A percentile compares a stretch with the other conserved stretches of the same genome.
Evolutionary conservation across 352 stramenopile species (phyloP).

Genomic region (Globisporangium recalcitrans): DNA sequence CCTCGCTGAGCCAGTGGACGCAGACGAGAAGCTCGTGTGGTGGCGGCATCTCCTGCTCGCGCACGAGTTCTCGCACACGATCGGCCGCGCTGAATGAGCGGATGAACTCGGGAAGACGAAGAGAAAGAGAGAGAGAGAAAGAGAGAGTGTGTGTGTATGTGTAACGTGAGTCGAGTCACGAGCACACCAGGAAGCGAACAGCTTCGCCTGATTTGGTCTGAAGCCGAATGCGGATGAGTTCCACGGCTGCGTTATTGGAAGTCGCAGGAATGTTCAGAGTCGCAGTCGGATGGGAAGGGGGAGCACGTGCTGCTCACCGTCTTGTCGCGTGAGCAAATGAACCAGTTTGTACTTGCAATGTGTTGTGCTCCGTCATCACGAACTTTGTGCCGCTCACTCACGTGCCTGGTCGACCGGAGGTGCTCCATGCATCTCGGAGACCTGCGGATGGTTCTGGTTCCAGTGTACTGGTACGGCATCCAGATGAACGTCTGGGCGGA

Average conservation of each 20-base stretch:
- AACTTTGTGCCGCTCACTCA: too few species aligned
- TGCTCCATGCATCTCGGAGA: constrained; percentile 21
- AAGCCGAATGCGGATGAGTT: too few species aligned
- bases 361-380: too few species aligned
- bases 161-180: not conserved
- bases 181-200: not conserved
- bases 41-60: constrained; percentile 1
- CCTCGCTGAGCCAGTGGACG: not conserved
- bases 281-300: too few species aligned
- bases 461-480: constrained; percentile 18
- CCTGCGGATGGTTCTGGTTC: constrained; percentile 11
- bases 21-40: not conserved
- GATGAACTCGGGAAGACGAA: too few species aligned
- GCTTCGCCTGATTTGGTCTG: too few species aligned
- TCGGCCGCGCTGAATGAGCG: not conserved
- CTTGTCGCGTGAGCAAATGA: too few species aligned
- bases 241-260: too few species aligned
- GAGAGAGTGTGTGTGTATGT: not conserved
- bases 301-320: too few species aligned
- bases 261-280: too few species aligned
- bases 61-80: not conserved
- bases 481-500: constrained; percentile 29
- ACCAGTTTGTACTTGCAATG: too few species aligned
- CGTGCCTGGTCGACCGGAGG: too few species aligned
- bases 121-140: not conserved